A percentile compares a stretch with the other conserved stretches of the same genome.
Conservation (phyloP, 371 early-diverging fungal species). For the Saksenaea vasiformis region DNA sequence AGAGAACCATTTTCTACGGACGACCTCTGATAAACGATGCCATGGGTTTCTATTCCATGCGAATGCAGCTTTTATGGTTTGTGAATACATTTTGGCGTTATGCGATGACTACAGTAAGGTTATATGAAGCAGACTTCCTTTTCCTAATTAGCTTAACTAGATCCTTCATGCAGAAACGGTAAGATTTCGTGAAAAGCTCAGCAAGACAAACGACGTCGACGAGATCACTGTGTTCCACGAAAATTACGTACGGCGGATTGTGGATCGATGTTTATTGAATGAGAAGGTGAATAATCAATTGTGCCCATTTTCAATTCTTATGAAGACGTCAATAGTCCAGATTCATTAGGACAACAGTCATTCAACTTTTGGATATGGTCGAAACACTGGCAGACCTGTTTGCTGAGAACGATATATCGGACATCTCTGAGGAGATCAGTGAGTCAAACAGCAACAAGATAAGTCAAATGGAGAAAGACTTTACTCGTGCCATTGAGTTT, state of each 20-base stretch:
- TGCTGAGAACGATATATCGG: neutral
- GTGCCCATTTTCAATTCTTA: neutral
- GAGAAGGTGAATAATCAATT: slow-evolving; percentile 31
- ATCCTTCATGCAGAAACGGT: slow-evolving; percentile 33
- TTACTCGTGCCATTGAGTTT: slow-evolving; percentile 37
- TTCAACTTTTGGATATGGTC: slow-evolving; percentile 37
- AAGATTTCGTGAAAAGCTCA: slow-evolving; percentile 4
- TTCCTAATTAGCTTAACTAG: slow-evolving; percentile 15
- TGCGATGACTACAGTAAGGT: slow-evolving; percentile 48
- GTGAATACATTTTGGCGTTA: slow-evolving; percentile 52
- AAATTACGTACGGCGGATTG: slow-evolving; percentile 34
- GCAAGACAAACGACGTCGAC: slow-evolving; percentile 10
- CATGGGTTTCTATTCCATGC: slow-evolving; percentile 36
- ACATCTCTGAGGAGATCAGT: slow-evolving; percentile 8
- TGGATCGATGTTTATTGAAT: slow-evolving; percentile 47
- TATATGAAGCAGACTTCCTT: neutral
- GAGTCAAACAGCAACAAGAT: slow-evolving; percentile 4
- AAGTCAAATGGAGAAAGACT: slow-evolving; percentile 34
- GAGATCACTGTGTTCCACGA: slow-evolving; percentile 28
- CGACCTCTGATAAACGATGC: slow-evolving; percentile 8
- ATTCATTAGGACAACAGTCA: slow-evolving; percentile 33
- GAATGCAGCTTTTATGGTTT: slow-evolving; percentile 53
- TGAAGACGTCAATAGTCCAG: slow-evolving; percentile 13
- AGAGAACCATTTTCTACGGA: slow-evolving; percentile 32
- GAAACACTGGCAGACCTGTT: slow-evolving; percentile 27